These are phyloP conservation scores for Pulveroboletus sp. DNA, from an alignment of 768 basidiomycete genomes.

Conservation along the genomic window DNA sequence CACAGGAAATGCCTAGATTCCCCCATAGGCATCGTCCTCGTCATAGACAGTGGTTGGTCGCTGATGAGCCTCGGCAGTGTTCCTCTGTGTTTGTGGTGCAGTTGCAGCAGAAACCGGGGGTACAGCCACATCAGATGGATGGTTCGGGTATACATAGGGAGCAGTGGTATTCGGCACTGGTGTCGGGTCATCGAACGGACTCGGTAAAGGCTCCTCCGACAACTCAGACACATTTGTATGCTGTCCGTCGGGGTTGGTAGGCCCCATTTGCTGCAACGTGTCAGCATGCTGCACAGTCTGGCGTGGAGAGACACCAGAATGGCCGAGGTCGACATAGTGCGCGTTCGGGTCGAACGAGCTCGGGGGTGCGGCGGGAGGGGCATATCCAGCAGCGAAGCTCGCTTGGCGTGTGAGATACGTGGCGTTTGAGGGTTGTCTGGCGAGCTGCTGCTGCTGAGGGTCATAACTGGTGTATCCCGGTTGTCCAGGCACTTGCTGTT, in stretches of 20 bases:
- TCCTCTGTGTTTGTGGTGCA: constrained; percentile 8
- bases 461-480: constrained; percentile 24
- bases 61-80: constrained; percentile 21
- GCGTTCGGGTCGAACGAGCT: constrained; percentile 21
- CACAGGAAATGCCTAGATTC: constrained; percentile 40
- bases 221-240: constrained; percentile 16
- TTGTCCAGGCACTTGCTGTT: constrained; percentile 20
- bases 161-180: constrained; percentile 25
- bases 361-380: constrained; percentile 1
- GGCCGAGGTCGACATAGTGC: constrained; percentile 60
- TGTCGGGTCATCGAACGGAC: constrained; percentile 26
- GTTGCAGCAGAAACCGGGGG: constrained; percentile 8
- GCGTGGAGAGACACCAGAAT: constrained; percentile 69
- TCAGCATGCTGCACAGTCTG: constrained; percentile 73
- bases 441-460: constrained; percentile 22
- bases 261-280: constrained; percentile 54
- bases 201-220: constrained; percentile 23
- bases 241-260: constrained; percentile 19
- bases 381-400: constrained; percentile 13
- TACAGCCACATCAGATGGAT: constrained; percentile 14
- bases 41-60: constrained; percentile 51
- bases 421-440: constrained; percentile 22
- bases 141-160: constrained; percentile 24
- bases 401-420: constrained; percentile 21
- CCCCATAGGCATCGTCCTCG: constrained; percentile 65